Base-by-base conservation (phyloP, 2,329 filamentous ascomycete species). In the Trichoderma citrinoviride region DNA sequence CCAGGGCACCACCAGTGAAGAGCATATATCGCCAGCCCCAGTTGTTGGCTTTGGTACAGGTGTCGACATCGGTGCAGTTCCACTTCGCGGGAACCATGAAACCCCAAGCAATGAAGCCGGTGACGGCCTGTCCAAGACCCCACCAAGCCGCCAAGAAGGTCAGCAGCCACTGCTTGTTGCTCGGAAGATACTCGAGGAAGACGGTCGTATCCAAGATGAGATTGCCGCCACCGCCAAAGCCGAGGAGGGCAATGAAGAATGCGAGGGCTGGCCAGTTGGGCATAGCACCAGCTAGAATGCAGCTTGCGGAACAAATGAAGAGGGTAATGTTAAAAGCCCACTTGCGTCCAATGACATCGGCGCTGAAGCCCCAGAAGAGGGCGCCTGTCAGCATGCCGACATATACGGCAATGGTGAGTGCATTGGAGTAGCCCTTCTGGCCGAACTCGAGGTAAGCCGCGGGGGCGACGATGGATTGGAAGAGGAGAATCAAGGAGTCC, bases 311-410 rank as follows among this genome's bases (percentile, higher is more conserved):
- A 70, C 84, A 87, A 64, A 90, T 79, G 70, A 90, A 82, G 12
- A 91, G 78, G 2, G 85, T 87, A 23, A 85, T 76, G 70, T 91
- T 91, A 77, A 91, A 92, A 5, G 89, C 88, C 68, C 85, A 85
- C 67, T 85, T 84, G 49, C 89, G 81, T 6, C 88, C 89, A 66
- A 91, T 87, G 40, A 91, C 81, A 70, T 91, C 89, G 23, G 87
- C 87, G 3, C 81, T 81, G 33, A 89, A 75, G 2, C 88, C 88
- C 88, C 88, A 91, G 75, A 90, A 90, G 27, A 90, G 72, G 17
- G 86, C 87, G 1, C 87, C 84, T 0, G 78, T 67, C 58, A 82
- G 78, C 78, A 82, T 82, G 17, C 83, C 83, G 8, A 82, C 79
- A 70, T 88, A 90, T 1, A 81, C 82, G 5, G 88, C 83, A 56